Evolutionary conservation across 2,329 filamentous ascomycete species (phyloP).

Genomic region (Ceratocystis variospora): DNA sequence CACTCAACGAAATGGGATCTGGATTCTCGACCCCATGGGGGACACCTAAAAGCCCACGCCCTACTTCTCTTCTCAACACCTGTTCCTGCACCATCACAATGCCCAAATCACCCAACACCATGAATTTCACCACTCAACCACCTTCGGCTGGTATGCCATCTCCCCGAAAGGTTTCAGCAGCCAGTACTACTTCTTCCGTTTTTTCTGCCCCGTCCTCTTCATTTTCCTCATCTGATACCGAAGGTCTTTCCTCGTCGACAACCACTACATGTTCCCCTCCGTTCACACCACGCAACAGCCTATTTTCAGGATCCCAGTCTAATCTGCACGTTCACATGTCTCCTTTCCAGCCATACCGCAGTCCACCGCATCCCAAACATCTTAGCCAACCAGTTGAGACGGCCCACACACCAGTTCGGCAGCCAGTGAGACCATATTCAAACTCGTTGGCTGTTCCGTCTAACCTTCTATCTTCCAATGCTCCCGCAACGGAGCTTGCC

Average conservation of each 20-base stretch:
- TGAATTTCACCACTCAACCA: background rate
- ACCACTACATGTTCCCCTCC: background rate
- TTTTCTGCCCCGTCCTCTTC: background rate
- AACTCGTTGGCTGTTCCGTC: conserved; percentile 4
- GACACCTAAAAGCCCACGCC: background rate
- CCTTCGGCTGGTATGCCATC: background rate
- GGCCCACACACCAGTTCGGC: background rate
- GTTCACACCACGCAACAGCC: conserved; percentile 2
- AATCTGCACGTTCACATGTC: conserved; percentile 9
- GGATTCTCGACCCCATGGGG: background rate
- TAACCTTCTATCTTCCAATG: background rate
- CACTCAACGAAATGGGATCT: background rate
- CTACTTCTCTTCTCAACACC: background rate
- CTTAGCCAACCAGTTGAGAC: conserved; percentile 14
- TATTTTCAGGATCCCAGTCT: conserved; percentile 7
- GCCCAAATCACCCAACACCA: background rate
- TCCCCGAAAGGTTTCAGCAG: background rate
- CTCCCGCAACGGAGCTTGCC: conserved; percentile 1
- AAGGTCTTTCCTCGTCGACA: background rate
- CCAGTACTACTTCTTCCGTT: background rate
- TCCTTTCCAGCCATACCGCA: conserved; percentile 10
- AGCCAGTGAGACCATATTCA: conserved; percentile 7
- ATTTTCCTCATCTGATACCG: background rate
- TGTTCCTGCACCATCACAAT: background rate
- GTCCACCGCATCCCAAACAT: conserved; percentile 9